These are phyloP conservation scores for Suillus brevipes DNA, from an alignment of 768 basidiomycete genomes.

Conservation along the genomic window DNA sequence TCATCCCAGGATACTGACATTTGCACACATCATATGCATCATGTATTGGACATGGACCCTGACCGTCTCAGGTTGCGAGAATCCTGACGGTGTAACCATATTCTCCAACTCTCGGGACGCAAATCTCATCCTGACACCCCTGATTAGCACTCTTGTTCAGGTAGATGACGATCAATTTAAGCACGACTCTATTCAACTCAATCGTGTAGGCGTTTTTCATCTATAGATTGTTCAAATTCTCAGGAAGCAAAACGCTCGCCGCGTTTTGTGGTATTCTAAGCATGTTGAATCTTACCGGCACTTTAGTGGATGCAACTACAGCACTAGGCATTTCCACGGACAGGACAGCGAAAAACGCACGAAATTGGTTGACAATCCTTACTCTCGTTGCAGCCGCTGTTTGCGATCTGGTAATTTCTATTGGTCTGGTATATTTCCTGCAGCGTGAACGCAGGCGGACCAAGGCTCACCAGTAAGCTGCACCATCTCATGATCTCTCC, in stretches of 20 bases:
- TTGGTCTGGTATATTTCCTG: slow-evolving; percentile 10
- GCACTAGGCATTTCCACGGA: not conserved
- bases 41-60: slow-evolving; percentile 9
- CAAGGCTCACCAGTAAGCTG: not conserved
- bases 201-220: slow-evolving; percentile 7
- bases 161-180: not conserved
- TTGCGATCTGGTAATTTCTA: slow-evolving; percentile 10
- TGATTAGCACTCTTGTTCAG: slow-evolving; percentile 11
- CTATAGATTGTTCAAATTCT: slow-evolving; percentile 9
- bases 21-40: slow-evolving; percentile 3
- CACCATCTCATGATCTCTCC: not conserved
- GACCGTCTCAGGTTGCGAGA: slow-evolving; percentile 1
- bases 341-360: not conserved
- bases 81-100: slow-evolving; percentile 10
- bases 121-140: slow-evolving; percentile 9
- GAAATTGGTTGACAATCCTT: slow-evolving; percentile 10
- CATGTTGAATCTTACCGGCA: slow-evolving; percentile 5
- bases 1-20: slow-evolving; percentile 5
- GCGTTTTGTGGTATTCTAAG: slow-evolving; percentile 6
- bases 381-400: slow-evolving; percentile 6
- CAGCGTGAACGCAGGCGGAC: slow-evolving; percentile 3
- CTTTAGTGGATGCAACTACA: slow-evolving; percentile 3
- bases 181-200: not conserved
- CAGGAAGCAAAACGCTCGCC: not conserved
- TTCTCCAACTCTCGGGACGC: slow-evolving; percentile 8